Evolutionary conservation across 2,329 filamentous ascomycete genomes (phyloP).

Genomic region (Chaetomium sp.): DNA sequence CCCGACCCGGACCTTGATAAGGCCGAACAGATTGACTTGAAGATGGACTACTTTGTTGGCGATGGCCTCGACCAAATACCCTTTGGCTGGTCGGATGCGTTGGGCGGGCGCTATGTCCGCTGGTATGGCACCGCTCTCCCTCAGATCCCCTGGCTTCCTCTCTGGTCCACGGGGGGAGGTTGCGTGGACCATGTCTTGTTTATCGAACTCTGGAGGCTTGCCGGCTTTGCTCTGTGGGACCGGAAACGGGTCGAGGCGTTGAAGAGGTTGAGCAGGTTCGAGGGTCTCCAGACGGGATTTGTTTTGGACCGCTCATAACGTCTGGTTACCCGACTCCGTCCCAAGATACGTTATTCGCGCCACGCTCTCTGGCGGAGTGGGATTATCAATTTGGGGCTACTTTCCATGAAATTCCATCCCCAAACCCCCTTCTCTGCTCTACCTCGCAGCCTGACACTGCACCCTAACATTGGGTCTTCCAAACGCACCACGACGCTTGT

Average conservation of each 20-base stretch:
- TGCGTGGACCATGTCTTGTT: not conserved
- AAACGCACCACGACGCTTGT: too few relatives aligned
- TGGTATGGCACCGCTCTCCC: not conserved
- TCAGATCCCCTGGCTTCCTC: not conserved
- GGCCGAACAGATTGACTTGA: not conserved
- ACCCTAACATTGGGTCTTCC: too few relatives aligned
- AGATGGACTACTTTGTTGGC: not conserved
- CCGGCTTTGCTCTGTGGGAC: not conserved
- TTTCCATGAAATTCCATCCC: too few relatives aligned
- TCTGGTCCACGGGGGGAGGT: too few relatives aligned
- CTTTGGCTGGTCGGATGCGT: not conserved
- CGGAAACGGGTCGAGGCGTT: not conserved
- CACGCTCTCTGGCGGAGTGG: too few relatives aligned
- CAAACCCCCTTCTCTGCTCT: too few relatives aligned
- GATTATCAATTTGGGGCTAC: too few relatives aligned
- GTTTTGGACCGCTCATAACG: too few relatives aligned
- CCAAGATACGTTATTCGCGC: too few relatives aligned
- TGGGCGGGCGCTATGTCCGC: not conserved
- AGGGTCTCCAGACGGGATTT: too few relatives aligned
- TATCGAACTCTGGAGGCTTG: not conserved
- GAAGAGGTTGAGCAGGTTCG: not conserved
- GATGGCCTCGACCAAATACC: not conserved
- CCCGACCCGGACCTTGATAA: not conserved
- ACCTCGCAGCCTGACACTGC: too few relatives aligned
- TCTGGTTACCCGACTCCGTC: too few relatives aligned